Evolutionary conservation across 768 basidiomycete genomes (phyloP), one percentile per base, ranked within the genome.

Genomic region (Agrocybe pediades): DNA sequence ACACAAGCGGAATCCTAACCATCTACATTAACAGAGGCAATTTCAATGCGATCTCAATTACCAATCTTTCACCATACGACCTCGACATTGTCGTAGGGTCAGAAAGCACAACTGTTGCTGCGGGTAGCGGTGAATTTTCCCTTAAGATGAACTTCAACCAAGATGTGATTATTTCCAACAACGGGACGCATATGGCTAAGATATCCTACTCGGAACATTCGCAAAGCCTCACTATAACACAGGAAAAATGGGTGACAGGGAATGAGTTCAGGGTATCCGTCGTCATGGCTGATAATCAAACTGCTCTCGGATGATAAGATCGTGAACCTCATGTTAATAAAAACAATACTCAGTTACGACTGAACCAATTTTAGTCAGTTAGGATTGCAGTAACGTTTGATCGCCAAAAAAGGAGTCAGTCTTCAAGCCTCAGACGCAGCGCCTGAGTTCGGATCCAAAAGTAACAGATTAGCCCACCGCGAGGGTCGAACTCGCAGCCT

Each of bases 401-500:
- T 30, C 29, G 29, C 29, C 29, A 7, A 30, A 30, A 30, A 30
- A 15, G 15, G 6, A 30, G 7, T 30, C 15, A 30, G 29, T 7
- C n/a, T n/a, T n/a, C n/a, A n/a, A n/a, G n/a, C n/a, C n/a, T n/a
- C n/a, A n/a, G n/a, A n/a, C n/a, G n/a, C n/a, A 30, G 15, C 29
- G 15, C 6, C 6, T 15, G 29, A 15, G 6, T 6, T 30, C 6
- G 15, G 15, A 30, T 30, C 7, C 29, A 30, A 30, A 30, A 30
- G 15, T 30, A 30, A 30, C 29, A 30, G 6, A 54, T 17, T 81
- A 87, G 85, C 84, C 85, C 85, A 85, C 82, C 84, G 85, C 85
- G 85, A 83, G 85, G 84, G 80, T 87, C 84, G 85, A 86, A 86
- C 85, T 83, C 85, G 85, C 85, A 86, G 82, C 85, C 84, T 87